phyloP scores from a whole-genome alignment of 2,329 filamentous ascomycete species.

The Pyrenophora teres region DNA sequence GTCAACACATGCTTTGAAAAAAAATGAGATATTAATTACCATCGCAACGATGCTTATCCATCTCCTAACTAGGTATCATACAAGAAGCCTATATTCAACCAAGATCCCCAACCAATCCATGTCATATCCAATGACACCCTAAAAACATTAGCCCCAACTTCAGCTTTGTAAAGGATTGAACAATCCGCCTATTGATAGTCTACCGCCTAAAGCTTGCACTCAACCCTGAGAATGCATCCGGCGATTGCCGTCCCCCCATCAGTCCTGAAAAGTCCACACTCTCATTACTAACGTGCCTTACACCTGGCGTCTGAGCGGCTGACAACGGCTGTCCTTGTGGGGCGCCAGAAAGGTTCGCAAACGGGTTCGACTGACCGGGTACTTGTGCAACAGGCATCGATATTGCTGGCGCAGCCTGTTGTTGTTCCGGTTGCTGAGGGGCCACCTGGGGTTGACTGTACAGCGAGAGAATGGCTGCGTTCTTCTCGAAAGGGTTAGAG shows the following conservation, averaged over 20 bases:
- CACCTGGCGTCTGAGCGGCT: constrained; percentile 27
- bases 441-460: constrained; percentile 67
- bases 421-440: constrained; percentile 50
- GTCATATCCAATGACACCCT: constrained; percentile 1
- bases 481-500: constrained; percentile 64
- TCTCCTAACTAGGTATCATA: constrained; percentile 14
- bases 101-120: neutral
- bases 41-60: constrained; percentile 4
- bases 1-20: neutral
- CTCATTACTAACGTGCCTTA: constrained; percentile 66
- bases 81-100: constrained; percentile 5
- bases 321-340: constrained; percentile 28
- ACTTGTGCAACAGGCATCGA: constrained; percentile 25
- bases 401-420: constrained; percentile 32
- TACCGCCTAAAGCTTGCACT: constrained; percentile 59
- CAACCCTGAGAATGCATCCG: constrained; percentile 78
- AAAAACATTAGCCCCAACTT: neutral
- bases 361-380: constrained; percentile 62
- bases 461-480: constrained; percentile 71
- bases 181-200: neutral
- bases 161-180: neutral
- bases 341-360: constrained; percentile 40
- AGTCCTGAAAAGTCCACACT: constrained; percentile 69
- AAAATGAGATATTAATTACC: constrained; percentile 8
- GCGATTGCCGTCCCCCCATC: constrained; percentile 71